Conservation (phyloP, 768 basidiomycete genomes). For the Lactarius sanguifluus region DNA sequence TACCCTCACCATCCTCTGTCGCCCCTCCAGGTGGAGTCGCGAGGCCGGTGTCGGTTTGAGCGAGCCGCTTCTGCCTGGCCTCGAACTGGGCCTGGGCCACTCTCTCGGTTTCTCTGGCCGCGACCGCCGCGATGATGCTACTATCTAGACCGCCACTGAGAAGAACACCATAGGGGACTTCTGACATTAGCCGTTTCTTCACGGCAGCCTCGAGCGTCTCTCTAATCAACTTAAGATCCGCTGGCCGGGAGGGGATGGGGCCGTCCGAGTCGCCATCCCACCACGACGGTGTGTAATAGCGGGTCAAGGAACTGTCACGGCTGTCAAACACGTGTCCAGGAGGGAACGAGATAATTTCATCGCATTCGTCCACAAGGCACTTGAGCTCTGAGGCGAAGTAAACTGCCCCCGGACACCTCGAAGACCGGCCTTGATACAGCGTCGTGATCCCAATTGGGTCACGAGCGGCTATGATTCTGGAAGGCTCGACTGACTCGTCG, state of each 20-base stretch:
- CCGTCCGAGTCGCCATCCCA: conserved; percentile 78
- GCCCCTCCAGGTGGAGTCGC: conserved; percentile 49
- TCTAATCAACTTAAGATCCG: conserved; percentile 69
- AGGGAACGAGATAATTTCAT: conserved; percentile 92
- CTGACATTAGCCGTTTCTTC: conserved; percentile 93
- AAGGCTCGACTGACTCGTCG: conserved; percentile 87
- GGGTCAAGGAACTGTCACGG: conserved; percentile 66
- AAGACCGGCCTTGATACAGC: conserved; percentile 96
- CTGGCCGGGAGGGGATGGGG: conserved; percentile 56
- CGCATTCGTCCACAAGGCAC: conserved; percentile 86
- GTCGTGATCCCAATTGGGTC: conserved; percentile 98
- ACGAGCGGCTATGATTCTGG: conserved; percentile 91
- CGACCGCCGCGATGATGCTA: conserved; percentile 93
- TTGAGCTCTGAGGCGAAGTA: conserved; percentile 98
- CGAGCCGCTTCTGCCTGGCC: conserved; percentile 58
- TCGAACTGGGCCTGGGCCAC: conserved; percentile 78
- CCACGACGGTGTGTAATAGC: conserved; percentile 91
- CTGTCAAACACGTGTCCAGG: conserved; percentile 98
- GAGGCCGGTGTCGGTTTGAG: conserved; percentile 55
- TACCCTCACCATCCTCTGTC: conserved; percentile 53
- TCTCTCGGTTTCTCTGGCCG: conserved; percentile 92
- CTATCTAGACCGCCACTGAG: conserved; percentile 95
- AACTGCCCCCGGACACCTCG: conserved; percentile 73
- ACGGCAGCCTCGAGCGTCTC: conserved; percentile 89
- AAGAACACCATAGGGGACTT: conserved; percentile 97